Conservation (phyloP, 202 grass and related monocot species). For the Brachypodium distachyon region DNA sequence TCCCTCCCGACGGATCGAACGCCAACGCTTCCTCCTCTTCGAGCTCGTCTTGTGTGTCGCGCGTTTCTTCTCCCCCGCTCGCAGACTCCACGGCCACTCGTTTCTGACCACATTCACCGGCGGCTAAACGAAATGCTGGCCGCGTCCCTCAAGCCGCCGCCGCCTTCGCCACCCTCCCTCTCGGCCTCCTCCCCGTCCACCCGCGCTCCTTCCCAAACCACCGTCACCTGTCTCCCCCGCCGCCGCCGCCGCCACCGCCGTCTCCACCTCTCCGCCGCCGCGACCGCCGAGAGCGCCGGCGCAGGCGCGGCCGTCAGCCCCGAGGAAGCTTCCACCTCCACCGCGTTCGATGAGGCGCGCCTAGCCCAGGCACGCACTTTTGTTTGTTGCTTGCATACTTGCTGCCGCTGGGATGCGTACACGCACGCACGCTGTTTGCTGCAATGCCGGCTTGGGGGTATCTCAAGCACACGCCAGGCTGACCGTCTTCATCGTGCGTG, state of each 20-base stretch:
- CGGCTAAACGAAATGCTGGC: constrained; percentile 32
- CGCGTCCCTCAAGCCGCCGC: constrained; percentile 22
- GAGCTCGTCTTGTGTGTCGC: too few relatives aligned
- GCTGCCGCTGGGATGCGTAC: not conserved
- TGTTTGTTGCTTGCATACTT: not conserved
- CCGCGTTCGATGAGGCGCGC: constrained; percentile 31
- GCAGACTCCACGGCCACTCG: constrained; percentile 23
- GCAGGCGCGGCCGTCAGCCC: not conserved
- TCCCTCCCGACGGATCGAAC: too few relatives aligned
- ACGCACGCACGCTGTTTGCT: not conserved
- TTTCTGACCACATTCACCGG: not conserved
- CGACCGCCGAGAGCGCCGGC: constrained; percentile 20
- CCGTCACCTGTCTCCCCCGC: not conserved
- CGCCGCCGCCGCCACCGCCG: not conserved
- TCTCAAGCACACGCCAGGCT: not conserved
- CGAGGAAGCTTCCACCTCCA: constrained; percentile 4
- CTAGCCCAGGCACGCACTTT: constrained; percentile 13
- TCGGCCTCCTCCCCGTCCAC: not conserved
- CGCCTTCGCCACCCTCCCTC: too few relatives aligned
- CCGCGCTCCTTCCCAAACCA: not conserved
- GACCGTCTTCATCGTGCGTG: constrained; percentile 1
- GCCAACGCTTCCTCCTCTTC: too few relatives aligned
- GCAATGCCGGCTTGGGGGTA: constrained; percentile 1
- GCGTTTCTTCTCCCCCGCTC: not conserved
- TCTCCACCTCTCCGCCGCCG: not conserved